Conservation (phyloP, 2,329 filamentous ascomycete genomes). For the Epicoccum sorghinum region DNA sequence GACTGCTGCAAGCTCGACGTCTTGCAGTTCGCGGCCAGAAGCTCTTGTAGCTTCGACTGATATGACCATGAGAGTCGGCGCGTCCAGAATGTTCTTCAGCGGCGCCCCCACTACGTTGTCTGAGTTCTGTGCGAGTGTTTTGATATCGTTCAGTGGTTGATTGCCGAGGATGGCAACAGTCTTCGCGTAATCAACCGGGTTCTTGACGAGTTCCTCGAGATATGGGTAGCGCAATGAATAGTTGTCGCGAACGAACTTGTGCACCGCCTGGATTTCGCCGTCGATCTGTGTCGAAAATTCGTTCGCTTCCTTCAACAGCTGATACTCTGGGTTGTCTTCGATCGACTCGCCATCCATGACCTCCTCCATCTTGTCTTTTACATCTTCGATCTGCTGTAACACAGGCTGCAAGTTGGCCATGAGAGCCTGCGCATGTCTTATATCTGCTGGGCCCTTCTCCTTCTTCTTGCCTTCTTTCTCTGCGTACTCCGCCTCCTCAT, state of each 20-base stretch:
- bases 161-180: conserved; percentile 93
- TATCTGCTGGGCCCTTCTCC: conserved; percentile 72
- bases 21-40: conserved; percentile 76
- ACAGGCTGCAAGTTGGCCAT: conserved; percentile 84
- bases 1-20: conserved; percentile 76
- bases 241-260: conserved; percentile 96
- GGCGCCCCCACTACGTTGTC: conserved; percentile 79
- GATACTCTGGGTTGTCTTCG: conserved; percentile 91
- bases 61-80: conserved; percentile 92
- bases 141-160: conserved; percentile 88
- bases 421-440: conserved; percentile 77
- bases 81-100: conserved; percentile 81
- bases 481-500: conserved; percentile 62
- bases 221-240: conserved; percentile 95
- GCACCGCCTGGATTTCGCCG: conserved; percentile 87
- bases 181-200: conserved; percentile 93
- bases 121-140: conserved; percentile 73
- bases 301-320: conserved; percentile 86
- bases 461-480: conserved; percentile 66
- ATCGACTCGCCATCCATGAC: conserved; percentile 75
- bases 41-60: conserved; percentile 93
- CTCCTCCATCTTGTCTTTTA: conserved; percentile 71
- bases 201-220: conserved; percentile 86
- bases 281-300: conserved; percentile 90
- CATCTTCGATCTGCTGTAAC: conserved; percentile 64